Conservation (phyloP, 345 rosid genomes). For the Trapa incisa region DNA sequence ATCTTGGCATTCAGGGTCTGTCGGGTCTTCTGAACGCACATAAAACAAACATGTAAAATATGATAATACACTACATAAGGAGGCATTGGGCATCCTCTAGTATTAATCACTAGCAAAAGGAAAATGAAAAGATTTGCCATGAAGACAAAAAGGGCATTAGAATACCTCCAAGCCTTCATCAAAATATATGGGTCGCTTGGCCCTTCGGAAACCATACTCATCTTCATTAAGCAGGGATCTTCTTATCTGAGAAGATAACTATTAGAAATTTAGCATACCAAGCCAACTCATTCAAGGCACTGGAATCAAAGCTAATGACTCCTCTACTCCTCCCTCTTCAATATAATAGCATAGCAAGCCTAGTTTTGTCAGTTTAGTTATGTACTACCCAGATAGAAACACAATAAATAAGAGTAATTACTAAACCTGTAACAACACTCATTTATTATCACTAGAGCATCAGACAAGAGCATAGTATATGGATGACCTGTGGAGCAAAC, state of each 20-base stretch:
- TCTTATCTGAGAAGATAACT: conserved; percentile 31
- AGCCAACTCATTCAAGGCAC: background rate
- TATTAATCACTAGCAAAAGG: background rate
- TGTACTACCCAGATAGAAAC: background rate
- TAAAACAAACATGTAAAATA: background rate
- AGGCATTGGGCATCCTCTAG: background rate
- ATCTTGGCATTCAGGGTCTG: conserved; percentile 74
- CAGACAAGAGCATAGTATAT: background rate
- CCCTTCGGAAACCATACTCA: conserved; percentile 62
- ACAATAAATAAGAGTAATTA: background rate
- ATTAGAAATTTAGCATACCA: background rate
- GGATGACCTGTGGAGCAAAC: conserved; percentile 76
- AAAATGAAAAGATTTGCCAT: background rate
- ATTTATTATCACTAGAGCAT: background rate
- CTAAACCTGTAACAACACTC: background rate
- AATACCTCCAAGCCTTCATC: conserved; percentile 84
- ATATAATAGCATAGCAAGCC: background rate
- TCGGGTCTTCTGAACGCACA: conserved; percentile 56
- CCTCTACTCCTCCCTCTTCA: background rate
- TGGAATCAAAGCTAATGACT: background rate
- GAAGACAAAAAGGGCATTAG: background rate
- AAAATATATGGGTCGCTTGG: conserved; percentile 60
- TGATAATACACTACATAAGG: background rate
- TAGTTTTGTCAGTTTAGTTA: background rate
- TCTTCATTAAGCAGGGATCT: conserved; percentile 66